A percentile compares a stretch with the other conserved stretches of the same genome.
phyloP scores from a whole-genome alignment of 768 basidiomycete species.

The Mycena vulgaris region DNA sequence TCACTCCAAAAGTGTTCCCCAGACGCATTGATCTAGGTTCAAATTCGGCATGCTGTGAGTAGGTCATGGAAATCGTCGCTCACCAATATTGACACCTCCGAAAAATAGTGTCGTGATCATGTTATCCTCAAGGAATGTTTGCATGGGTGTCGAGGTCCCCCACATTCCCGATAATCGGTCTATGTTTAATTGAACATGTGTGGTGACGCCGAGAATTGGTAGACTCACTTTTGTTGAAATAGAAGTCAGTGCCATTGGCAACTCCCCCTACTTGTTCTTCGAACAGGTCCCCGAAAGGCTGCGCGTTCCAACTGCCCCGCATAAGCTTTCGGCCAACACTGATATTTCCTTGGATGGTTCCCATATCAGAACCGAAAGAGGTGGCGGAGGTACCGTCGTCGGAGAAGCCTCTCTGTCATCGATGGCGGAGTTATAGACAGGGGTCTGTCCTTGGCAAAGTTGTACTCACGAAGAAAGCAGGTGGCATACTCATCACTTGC shows the following conservation, averaged over 20 bases:
- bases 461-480: too few relatives aligned
- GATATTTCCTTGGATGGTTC: conserved; percentile 48
- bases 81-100: conserved; percentile 53
- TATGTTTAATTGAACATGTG: conserved; percentile 21
- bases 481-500: too few relatives aligned
- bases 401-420: conserved; percentile 49
- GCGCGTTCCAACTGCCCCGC: conserved; percentile 51
- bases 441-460: too few relatives aligned
- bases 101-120: conserved; percentile 52
- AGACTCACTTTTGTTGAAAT: conserved; percentile 52
- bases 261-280: conserved; percentile 48
- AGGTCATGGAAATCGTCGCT: too few relatives aligned
- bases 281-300: conserved; percentile 48
- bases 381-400: conserved; percentile 47
- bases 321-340: conserved; percentile 48
- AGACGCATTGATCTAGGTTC: conserved; percentile 51
- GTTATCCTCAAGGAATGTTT: conserved; percentile 51
- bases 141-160: conserved; percentile 52
- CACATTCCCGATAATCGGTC: conserved; percentile 53
- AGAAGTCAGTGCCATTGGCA: conserved; percentile 50
- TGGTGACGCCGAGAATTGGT: too few relatives aligned
- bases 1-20: conserved; percentile 51
- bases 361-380: conserved; percentile 53
- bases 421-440: too few relatives aligned
- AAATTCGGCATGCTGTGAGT: too few relatives aligned